Conservation (phyloP, 169 alveolate species). For the Amoebophrya sp. region DNA sequence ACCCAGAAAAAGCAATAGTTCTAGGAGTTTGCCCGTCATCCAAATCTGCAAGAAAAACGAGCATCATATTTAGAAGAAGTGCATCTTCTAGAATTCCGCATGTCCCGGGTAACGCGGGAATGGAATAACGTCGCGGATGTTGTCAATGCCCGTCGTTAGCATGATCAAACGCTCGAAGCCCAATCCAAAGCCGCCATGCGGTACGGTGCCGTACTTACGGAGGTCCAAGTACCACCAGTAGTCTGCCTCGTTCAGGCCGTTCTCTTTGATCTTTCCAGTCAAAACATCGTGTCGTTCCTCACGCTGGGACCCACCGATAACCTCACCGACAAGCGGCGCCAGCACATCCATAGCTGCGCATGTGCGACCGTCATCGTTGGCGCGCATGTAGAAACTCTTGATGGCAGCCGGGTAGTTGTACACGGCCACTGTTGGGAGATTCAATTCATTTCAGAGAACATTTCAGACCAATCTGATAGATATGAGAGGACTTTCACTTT, state of each 20-base stretch:
- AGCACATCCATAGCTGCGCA: conserved; percentile 91
- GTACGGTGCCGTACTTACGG: conserved; percentile 50
- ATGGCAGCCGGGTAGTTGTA: conserved; percentile 92
- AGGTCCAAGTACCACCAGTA: conserved; percentile 85
- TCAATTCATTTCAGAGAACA: not conserved
- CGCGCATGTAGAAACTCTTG: conserved; percentile 52
- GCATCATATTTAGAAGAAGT: not conserved
- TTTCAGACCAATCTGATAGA: not conserved
- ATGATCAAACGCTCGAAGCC: conserved; percentile 91
- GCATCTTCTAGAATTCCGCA: conserved; percentile 48
- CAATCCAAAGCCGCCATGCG: conserved; percentile 92
- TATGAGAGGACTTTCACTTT: not conserved
- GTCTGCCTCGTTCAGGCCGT: conserved; percentile 61
- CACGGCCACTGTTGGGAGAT: conserved; percentile 64
- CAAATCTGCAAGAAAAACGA: not conserved
- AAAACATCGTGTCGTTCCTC: conserved; percentile 90
- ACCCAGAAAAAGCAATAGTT: not conserved
- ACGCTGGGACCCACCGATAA: conserved; percentile 97
- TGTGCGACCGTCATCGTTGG: conserved; percentile 71
- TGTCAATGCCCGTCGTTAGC: conserved; percentile 95
- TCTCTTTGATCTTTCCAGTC: conserved; percentile 75
- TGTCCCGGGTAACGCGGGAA: conserved; percentile 85
- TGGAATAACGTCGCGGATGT: conserved; percentile 97
- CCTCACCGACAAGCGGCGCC: conserved; percentile 89
- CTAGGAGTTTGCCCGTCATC: not conserved